Base-by-base conservation (phyloP, 2,329 filamentous ascomycete species). In the Cordyceps fumosorosea region DNA sequence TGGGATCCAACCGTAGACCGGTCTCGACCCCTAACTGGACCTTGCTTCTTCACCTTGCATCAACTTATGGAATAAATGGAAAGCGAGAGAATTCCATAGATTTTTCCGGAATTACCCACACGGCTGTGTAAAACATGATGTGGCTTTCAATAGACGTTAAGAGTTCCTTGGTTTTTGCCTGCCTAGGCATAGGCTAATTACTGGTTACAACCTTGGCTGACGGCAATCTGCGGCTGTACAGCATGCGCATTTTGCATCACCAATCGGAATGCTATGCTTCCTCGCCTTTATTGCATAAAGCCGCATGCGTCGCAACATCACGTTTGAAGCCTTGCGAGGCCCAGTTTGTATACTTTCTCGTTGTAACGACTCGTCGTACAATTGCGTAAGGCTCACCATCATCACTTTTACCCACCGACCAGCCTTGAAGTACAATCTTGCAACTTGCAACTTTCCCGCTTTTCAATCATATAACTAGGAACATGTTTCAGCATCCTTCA, bases 141-240 rank as follows among this genome's bases (percentile, higher is more conserved):
- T 45, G 37, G 57, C 57, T 59, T 59, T 22, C 47, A 45, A 45
- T 58, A 26, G 18, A 42, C 45, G 5, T 44, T 44, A n/a, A 44
- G 16, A n/a, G 40, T 52, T 24, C 56, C 56, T 59, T 59, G 56
- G 8, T 59, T 52, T 44, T 44, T 37, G 8, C 34, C 34, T 37
- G 34, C 29, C 29, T 29, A 5, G 29, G 5, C 29, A 29, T 7
- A 6, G 8, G 34, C 11, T 8, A 2, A 37, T 37, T 37, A 12
- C 45, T 26, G 47, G 29, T 29, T 29, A 29, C 29, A 29, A 44
- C 24, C 12, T 42, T n/a, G 29, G 37, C 34, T 29, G 16, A 24
- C 56, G 56, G 56, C 47, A 52, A 59, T 51, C 20, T 44, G 29
- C 55, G 55, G 42, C 29, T 57, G 44, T 50, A 20, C 37, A 12